Conservation (phyloP, 2,329 filamentous ascomycete species). For the Fusarium siculi region DNA sequence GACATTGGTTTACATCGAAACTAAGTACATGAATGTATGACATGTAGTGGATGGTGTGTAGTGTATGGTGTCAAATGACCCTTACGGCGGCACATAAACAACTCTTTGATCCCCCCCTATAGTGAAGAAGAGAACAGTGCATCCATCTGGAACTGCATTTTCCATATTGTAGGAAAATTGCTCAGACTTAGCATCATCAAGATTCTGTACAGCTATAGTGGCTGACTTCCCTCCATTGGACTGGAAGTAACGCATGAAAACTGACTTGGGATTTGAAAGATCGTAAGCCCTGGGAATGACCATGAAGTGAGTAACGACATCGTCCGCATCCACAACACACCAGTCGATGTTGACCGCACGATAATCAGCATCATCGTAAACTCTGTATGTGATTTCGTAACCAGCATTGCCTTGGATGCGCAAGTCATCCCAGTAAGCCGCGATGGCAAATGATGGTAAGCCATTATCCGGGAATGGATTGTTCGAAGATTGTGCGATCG, state of each 20-base stretch:
- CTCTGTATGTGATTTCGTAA: neutral
- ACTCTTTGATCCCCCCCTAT: neutral
- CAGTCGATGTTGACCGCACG: neutral
- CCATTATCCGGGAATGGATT: neutral
- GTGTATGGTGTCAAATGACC: neutral
- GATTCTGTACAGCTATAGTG: neutral
- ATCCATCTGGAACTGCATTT: neutral
- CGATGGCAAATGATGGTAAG: neutral
- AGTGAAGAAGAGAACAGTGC: neutral
- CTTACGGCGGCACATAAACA: neutral
- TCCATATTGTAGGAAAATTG: neutral
- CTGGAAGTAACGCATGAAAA: neutral
- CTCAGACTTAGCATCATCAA: neutral
- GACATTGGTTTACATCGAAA: neutral
- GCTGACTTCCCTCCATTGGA: neutral
- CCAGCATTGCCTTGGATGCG: fast-evolving
- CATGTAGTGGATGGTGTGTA: neutral
- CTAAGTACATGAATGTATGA: neutral
- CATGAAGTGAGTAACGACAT: neutral
- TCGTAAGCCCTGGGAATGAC: neutral
- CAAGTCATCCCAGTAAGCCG: neutral
- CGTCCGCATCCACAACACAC: neutral
- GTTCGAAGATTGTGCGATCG: neutral
- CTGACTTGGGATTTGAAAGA: neutral
- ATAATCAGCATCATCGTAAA: neutral